These are phyloP conservation scores for Aspergillus jensenii DNA, from an alignment of 2,329 filamentous ascomycete genomes.

Conservation along the genomic window DNA sequence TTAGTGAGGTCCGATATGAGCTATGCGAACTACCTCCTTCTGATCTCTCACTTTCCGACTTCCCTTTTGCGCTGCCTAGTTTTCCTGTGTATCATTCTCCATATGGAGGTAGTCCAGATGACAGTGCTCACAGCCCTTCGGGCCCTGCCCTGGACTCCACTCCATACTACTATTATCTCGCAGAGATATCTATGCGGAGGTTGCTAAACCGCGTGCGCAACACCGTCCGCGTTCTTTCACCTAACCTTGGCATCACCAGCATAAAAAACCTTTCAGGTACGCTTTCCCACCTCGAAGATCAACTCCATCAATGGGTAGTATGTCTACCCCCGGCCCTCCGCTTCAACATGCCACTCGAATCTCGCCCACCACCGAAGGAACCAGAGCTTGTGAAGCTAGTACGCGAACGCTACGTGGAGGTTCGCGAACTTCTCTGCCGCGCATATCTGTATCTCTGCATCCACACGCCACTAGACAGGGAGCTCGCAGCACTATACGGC, in stretches of 20 bases:
- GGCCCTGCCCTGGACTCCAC: conserved; percentile 19
- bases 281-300: conserved; percentile 20
- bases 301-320: conserved; percentile 26
- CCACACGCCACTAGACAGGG: conserved; percentile 18
- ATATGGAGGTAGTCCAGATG: conserved; percentile 14
- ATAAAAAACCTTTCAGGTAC: conserved; percentile 18
- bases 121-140: conserved; percentile 12
- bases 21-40: conserved; percentile 24
- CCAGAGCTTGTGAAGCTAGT: conserved; percentile 25
- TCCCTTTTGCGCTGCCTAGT: conserved; percentile 24
- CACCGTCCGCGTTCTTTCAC: conserved; percentile 22
- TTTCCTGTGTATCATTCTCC: conserved; percentile 18
- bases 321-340: conserved; percentile 23
- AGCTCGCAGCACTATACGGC: conserved; percentile 18
- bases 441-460: conserved; percentile 26
- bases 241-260: conserved; percentile 14
- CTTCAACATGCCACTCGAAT: conserved; percentile 24
- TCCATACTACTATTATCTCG: conserved; percentile 26
- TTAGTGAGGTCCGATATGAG: conserved; percentile 26
- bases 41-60: conserved; percentile 25
- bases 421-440: conserved; percentile 25
- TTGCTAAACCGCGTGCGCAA: conserved; percentile 34
- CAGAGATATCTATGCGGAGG: conserved; percentile 27
- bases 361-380: conserved; percentile 16
- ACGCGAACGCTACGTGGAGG: conserved; percentile 26